These are phyloP conservation scores for Aureobasidium sp. DNA, from an alignment of 2,329 filamentous ascomycete genomes.

Conservation along the genomic window DNA sequence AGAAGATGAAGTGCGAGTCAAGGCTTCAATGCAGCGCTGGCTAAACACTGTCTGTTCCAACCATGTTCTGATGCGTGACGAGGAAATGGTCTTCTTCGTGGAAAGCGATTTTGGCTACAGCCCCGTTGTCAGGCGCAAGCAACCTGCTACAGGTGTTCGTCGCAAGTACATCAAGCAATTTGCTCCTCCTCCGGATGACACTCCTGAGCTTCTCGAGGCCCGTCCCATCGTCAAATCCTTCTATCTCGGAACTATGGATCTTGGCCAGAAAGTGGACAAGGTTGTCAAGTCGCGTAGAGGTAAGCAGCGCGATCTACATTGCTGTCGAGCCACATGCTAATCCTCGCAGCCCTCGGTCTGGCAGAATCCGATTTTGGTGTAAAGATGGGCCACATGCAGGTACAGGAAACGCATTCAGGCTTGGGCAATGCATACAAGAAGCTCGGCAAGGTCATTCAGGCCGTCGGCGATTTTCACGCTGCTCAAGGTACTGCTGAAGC, in stretches of 20 bases:
- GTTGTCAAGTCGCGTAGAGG: slow-evolving; percentile 88
- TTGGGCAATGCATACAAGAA: slow-evolving; percentile 88
- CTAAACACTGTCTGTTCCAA: slow-evolving; percentile 88
- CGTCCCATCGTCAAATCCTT: slow-evolving; percentile 90
- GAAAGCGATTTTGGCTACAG: slow-evolving; percentile 98
- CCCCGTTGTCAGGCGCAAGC: slow-evolving; percentile 89
- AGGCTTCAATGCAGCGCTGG: slow-evolving; percentile 87
- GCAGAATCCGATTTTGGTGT: slow-evolving; percentile 90
- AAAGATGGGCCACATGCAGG: slow-evolving; percentile 77
- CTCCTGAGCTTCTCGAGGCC: slow-evolving; percentile 84
- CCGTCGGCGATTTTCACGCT: slow-evolving; percentile 89
- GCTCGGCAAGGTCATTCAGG: slow-evolving; percentile 87
- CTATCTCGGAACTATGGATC: slow-evolving; percentile 91
- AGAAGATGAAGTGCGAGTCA: slow-evolving; percentile 86
- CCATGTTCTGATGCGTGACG: slow-evolving; percentile 86
- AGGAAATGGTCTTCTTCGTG: slow-evolving; percentile 97
- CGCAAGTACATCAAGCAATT: slow-evolving; percentile 98
- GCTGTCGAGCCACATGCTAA: slow-evolving; percentile 26
- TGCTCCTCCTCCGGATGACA: slow-evolving; percentile 93
- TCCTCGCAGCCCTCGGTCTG: slow-evolving; percentile 68
- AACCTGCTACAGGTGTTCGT: slow-evolving; percentile 90
- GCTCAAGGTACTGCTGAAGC: slow-evolving; percentile 95
- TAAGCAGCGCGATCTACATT: slow-evolving; percentile 37
- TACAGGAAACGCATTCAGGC: slow-evolving; percentile 84
- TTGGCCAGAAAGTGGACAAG: slow-evolving; percentile 93